phyloP scores from a whole-genome alignment of 352 stramenopile genomes.

The Elongisporangium undulatum region DNA sequence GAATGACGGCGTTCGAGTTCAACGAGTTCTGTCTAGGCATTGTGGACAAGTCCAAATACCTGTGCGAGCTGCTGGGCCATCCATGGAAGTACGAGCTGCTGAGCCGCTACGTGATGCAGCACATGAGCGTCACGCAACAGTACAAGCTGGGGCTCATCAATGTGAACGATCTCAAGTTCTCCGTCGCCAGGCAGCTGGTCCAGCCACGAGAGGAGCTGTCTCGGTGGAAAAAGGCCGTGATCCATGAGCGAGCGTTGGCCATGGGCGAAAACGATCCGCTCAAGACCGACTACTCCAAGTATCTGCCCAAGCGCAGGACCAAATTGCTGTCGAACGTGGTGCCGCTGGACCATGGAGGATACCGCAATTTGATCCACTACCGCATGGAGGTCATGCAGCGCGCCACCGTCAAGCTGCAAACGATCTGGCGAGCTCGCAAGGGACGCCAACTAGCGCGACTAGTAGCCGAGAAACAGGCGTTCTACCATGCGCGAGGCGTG shows the following conservation, averaged over 20 bases:
- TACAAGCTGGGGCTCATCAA: slow-evolving; percentile 87
- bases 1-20: slow-evolving; percentile 84
- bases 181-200: slow-evolving; percentile 46
- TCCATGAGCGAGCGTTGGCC: slow-evolving; percentile 86
- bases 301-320: slow-evolving; percentile 62
- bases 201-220: slow-evolving; percentile 52
- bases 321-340: slow-evolving; percentile 84
- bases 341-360: slow-evolving; percentile 84
- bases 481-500: slow-evolving; percentile 82
- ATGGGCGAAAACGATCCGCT: slow-evolving; percentile 91
- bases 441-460: slow-evolving; percentile 62
- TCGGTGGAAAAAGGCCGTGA: slow-evolving; percentile 56
- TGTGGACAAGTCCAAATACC: slow-evolving; percentile 61
- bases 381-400: slow-evolving; percentile 60
- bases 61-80: slow-evolving; percentile 53
- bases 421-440: slow-evolving; percentile 68
- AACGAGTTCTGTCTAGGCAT: slow-evolving; percentile 43
- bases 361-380: slow-evolving; percentile 83
- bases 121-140: slow-evolving; percentile 83
- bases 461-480: slow-evolving; percentile 84
- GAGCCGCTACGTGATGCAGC: slow-evolving; percentile 79
- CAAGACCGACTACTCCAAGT: slow-evolving; percentile 92
- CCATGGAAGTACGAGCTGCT: slow-evolving; percentile 78
- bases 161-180: slow-evolving; percentile 87
- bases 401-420: slow-evolving; percentile 82